Evolutionary conservation across 129 eudicot species (phyloP).

Genomic region (Solidago caesia): DNA sequence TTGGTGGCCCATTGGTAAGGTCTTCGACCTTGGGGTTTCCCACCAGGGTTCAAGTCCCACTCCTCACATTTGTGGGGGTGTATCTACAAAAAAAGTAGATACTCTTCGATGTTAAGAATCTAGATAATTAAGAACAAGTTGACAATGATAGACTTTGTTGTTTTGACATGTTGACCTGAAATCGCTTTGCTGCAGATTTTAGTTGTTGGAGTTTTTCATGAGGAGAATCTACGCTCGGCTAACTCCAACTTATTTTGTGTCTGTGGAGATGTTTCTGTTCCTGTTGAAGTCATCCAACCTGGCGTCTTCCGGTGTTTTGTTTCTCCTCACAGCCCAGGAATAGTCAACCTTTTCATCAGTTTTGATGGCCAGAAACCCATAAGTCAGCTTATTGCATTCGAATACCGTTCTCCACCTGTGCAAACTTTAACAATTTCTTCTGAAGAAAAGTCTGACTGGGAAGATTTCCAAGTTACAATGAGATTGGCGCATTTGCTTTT

Average conservation of each 20-base stretch:
- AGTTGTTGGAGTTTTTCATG: slow-evolving; percentile 62
- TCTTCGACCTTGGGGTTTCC: too few relatives aligned
- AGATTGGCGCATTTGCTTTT: slow-evolving; percentile 82
- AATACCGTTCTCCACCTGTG: slow-evolving; percentile 55
- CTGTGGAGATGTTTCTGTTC: slow-evolving; percentile 66
- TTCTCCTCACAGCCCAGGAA: slow-evolving; percentile 65
- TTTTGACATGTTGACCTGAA: slow-evolving; percentile 20
- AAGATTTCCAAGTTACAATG: slow-evolving; percentile 63
- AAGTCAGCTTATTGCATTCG: slow-evolving; percentile 73
- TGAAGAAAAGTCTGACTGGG: slow-evolving; percentile 54
- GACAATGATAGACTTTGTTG: neutral
- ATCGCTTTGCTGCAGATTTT: slow-evolving; percentile 57
- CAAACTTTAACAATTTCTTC: slow-evolving; percentile 25
- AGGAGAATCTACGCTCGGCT: slow-evolving; percentile 46
- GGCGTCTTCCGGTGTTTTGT: slow-evolving; percentile 82
- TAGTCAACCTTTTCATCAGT: slow-evolving; percentile 70
- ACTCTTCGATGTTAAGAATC: neutral
- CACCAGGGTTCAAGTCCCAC: too few relatives aligned
- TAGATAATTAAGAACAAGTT: neutral
- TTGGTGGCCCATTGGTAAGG: too few relatives aligned
- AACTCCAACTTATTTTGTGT: slow-evolving; percentile 54
- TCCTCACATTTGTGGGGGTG: too few relatives aligned
- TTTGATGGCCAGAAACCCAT: slow-evolving; percentile 72
- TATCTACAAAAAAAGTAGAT: neutral
- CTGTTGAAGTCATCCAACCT: slow-evolving; percentile 60